phyloP scores from a whole-genome alignment of 108 stramenopile species.

The Skeletonema costatum region DNA sequence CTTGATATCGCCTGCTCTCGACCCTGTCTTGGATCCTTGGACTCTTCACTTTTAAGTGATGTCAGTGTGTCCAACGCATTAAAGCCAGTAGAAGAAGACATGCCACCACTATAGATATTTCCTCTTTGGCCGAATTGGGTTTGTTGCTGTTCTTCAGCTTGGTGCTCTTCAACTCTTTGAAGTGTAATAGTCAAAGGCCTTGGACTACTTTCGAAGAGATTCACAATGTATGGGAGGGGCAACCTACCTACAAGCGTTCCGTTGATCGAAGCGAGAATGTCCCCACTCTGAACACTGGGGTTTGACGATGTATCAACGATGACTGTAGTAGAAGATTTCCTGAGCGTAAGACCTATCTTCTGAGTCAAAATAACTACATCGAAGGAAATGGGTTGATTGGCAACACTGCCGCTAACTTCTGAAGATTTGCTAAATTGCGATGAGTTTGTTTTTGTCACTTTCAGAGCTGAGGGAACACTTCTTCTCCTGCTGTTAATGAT shows the following conservation, averaged over 20 bases:
- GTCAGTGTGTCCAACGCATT: not conserved
- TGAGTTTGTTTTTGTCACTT: not conserved
- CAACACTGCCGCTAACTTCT: not conserved
- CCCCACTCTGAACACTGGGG: constrained; percentile 46
- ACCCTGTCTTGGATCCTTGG: not conserved
- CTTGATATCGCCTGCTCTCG: not conserved
- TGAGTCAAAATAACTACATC: constrained; percentile 44
- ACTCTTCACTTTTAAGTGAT: not conserved
- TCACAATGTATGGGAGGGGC: constrained; percentile 50
- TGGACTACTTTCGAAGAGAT: constrained; percentile 28
- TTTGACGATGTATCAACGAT: constrained; percentile 48
- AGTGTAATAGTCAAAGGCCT: constrained; percentile 60
- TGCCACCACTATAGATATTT: not conserved
- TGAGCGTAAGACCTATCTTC: constrained; percentile 59
- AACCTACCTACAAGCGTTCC: constrained; percentile 10
- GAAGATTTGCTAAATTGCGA: constrained; percentile 10
- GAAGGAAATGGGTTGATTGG: constrained; percentile 7
- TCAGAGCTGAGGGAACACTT: not conserved
- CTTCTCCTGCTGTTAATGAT: not conserved
- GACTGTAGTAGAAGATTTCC: constrained; percentile 33
- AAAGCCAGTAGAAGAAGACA: constrained; percentile 5
- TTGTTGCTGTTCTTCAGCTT: not conserved
- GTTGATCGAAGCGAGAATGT: constrained; percentile 49
- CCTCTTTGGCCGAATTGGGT: not conserved
- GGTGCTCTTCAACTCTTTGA: not conserved